Evolutionary conservation across 345 rosid species (phyloP).

Genomic region (Heritiera fomes): DNA sequence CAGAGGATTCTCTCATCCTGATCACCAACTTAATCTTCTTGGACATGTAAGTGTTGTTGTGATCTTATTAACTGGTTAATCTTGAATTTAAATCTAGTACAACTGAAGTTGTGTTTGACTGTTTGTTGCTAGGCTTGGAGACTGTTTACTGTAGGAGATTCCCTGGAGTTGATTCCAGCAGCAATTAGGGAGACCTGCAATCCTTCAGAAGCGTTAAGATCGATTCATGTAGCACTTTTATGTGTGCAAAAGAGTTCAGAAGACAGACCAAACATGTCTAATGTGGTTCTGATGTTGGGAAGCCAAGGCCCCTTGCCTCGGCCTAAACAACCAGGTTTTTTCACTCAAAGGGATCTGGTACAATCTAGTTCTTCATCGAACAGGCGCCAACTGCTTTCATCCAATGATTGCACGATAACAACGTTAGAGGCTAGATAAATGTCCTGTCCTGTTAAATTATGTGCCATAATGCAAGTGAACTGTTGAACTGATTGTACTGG

Average conservation of each 20-base stretch:
- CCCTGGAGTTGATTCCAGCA: not conserved
- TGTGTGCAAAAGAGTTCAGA: too few relatives aligned
- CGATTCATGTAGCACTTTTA: too few relatives aligned
- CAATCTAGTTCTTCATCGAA: slow-evolving; percentile 13
- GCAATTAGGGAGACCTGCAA: not conserved
- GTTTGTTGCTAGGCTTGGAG: slow-evolving; percentile 26
- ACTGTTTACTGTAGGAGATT: slow-evolving; percentile 4
- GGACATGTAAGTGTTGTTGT: slow-evolving; percentile 31
- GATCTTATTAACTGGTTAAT: not conserved
- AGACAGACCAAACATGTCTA: too few relatives aligned
- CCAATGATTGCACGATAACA: too few relatives aligned
- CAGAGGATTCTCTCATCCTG: too few relatives aligned
- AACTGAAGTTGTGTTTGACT: not conserved
- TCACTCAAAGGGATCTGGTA: slow-evolving; percentile 18
- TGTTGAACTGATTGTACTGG: too few relatives aligned
- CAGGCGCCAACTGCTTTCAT: too few relatives aligned
- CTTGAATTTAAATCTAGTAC: not conserved
- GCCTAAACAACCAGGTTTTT: slow-evolving; percentile 27
- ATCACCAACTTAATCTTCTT: too few relatives aligned
- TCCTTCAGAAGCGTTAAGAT: too few relatives aligned
- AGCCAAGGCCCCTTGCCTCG: slow-evolving; percentile 15
- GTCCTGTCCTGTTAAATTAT: too few relatives aligned
- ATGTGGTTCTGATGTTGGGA: slow-evolving; percentile 23
- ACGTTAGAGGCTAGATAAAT: too few relatives aligned
- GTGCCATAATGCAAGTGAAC: too few relatives aligned